These are phyloP conservation scores for Eragrostis nindensis DNA, from an alignment of 176 grass and related monocot species.

Conservation along the genomic window DNA sequence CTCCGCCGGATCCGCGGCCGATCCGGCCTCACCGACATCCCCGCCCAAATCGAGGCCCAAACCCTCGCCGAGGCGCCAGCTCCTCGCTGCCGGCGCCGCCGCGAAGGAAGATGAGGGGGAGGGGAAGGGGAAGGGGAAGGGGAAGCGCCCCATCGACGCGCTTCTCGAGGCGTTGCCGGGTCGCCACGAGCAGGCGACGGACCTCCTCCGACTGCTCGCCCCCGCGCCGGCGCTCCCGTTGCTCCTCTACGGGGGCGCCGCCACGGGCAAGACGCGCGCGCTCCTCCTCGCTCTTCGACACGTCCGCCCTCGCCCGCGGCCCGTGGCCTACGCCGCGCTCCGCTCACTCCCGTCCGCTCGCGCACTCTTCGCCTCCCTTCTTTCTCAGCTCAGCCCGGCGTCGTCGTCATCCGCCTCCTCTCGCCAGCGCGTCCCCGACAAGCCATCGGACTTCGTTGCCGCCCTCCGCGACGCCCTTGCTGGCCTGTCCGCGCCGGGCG, in stretches of 20 bases:
- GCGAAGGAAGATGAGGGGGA: background rate
- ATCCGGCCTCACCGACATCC: conserved; percentile 21
- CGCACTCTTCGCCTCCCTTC: conserved; percentile 61
- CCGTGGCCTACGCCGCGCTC: conserved; percentile 63
- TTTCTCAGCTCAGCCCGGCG: conserved; percentile 52
- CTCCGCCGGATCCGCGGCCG: conserved; percentile 5
- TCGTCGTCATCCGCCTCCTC: conserved; percentile 44
- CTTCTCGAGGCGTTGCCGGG: conserved; percentile 49
- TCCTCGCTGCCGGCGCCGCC: background rate
- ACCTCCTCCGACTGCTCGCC: conserved; percentile 68
- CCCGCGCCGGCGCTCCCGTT: conserved; percentile 63
- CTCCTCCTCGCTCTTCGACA: conserved; percentile 65
- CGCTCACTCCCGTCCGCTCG: conserved; percentile 63
- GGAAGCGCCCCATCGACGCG: background rate
- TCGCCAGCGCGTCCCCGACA: conserved; percentile 57
- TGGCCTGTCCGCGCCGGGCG: conserved; percentile 24
- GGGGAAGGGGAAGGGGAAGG: background rate
- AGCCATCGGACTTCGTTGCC: conserved; percentile 72
- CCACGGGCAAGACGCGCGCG: conserved; percentile 78
- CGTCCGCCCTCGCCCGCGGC: conserved; percentile 46
- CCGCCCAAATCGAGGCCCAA: conserved; percentile 45
- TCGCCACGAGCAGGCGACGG: conserved; percentile 61
- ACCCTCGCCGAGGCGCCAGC: conserved; percentile 17
- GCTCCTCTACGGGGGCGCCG: conserved; percentile 68
- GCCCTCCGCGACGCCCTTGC: conserved; percentile 63